Percentiles rank a stretch among this genome's conserved stretches.
Evolutionary conservation across 176 grass and related monocot species (phyloP).

Genomic region (Guadua angustifolia): DNA sequence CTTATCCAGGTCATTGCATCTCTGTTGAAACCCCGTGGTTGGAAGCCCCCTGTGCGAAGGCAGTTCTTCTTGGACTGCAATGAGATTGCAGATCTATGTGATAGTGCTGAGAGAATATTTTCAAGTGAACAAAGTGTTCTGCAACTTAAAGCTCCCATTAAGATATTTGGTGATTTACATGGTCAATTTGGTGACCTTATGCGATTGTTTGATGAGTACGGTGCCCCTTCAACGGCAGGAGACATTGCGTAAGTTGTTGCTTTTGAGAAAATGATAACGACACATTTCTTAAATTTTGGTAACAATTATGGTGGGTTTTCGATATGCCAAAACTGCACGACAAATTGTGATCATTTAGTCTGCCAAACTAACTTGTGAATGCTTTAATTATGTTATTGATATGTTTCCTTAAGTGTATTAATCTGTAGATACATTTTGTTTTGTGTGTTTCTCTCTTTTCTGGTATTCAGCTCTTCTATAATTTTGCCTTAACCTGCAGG

Average conservation of each 20-base stretch:
- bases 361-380: constrained; percentile 30
- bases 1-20: constrained; percentile 78
- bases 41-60: constrained; percentile 92
- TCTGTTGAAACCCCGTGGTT: constrained; percentile 93
- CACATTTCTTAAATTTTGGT: background rate
- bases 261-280: background rate
- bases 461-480: constrained; percentile 20
- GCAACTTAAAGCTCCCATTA: constrained; percentile 90
- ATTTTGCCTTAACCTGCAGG: constrained; percentile 59
- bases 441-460: background rate
- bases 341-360: constrained; percentile 11
- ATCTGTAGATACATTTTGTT: constrained; percentile 4
- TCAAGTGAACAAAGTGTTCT: constrained; percentile 92
- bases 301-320: constrained; percentile 8
- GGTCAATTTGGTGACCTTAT: constrained; percentile 99
- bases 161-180: constrained; percentile 98
- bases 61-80: constrained; percentile 99
- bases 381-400: background rate
- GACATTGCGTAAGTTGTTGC: constrained; percentile 84
- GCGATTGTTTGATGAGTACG: constrained; percentile 97
- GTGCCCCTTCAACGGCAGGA: constrained; percentile 96
- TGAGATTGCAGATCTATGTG: constrained; percentile 95
- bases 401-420: constrained; percentile 22
- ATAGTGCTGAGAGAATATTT: constrained; percentile 96
- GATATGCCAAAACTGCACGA: constrained; percentile 6